These are phyloP conservation scores for Phaeosphaeria sp. DNA, from an alignment of 2,329 filamentous ascomycete species.

Conservation along the genomic window DNA sequence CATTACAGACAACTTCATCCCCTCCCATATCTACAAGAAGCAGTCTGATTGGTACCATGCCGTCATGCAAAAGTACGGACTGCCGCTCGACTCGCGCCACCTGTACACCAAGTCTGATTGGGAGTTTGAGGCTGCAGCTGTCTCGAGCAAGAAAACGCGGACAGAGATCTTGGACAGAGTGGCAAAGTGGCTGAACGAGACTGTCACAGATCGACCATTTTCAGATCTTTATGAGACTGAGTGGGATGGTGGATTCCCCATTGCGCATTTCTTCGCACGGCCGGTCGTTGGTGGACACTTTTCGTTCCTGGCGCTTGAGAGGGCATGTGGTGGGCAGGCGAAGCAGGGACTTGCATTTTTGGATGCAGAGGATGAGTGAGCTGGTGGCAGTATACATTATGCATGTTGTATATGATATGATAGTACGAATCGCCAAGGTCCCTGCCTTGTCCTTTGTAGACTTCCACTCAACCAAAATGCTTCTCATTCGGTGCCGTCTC, in stretches of 20 bases:
- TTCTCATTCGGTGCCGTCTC: constrained; percentile 23
- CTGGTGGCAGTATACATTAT: not conserved
- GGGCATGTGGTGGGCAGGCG: constrained; percentile 71
- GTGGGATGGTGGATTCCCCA: constrained; percentile 75
- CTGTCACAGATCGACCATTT: constrained; percentile 74
- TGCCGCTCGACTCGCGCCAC: constrained; percentile 83
- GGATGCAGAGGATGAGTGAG: constrained; percentile 13
- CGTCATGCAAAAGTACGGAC: constrained; percentile 80
- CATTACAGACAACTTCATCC: constrained; percentile 66
- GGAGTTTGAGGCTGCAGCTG: constrained; percentile 87
- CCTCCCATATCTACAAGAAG: constrained; percentile 75
- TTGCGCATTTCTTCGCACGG: constrained; percentile 77
- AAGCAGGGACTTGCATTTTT: constrained; percentile 6
- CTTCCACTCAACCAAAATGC: constrained; percentile 14
- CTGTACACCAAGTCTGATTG: constrained; percentile 89
- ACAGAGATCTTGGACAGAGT: constrained; percentile 76
- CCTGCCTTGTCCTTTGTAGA: no score
- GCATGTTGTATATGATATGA: not conserved
- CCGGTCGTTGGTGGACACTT: constrained; percentile 89
- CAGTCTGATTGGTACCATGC: constrained; percentile 83
- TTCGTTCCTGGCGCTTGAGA: constrained; percentile 80
- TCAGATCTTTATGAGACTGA: constrained; percentile 86
- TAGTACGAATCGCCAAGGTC: no score
- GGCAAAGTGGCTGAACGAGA: constrained; percentile 85
- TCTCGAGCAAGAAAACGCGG: constrained; percentile 72